These are phyloP conservation scores for Arxiozyma heterogenica DNA, from an alignment of 1,139 yeast genomes.

Conservation along the genomic window DNA sequence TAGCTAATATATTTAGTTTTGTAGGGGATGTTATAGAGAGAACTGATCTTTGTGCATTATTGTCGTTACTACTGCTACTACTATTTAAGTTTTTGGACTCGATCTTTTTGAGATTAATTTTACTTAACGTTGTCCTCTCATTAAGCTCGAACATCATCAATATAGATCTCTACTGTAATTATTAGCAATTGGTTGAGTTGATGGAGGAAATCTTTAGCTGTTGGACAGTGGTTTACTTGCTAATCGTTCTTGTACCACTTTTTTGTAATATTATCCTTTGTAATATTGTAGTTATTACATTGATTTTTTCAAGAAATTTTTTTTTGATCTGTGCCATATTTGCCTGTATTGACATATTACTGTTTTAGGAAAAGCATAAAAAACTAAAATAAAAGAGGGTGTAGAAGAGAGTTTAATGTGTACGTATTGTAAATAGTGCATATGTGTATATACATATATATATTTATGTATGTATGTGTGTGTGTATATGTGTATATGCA, in stretches of 20 bases:
- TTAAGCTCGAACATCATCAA: conserved; percentile 5
- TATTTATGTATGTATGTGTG: not conserved
- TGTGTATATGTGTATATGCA: not conserved
- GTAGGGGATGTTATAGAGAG: conserved; percentile 39
- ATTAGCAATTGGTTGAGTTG: not conserved
- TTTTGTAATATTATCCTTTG: not conserved
- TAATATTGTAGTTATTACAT: not conserved
- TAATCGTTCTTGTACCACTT: not conserved
- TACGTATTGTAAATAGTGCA: not conserved
- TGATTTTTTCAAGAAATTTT: not conserved
- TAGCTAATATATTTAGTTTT: conserved; percentile 37
- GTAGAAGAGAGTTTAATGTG: not conserved
- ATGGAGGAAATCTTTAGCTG: not conserved
- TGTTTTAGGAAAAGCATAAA: not conserved
- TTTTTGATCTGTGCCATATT: not conserved
- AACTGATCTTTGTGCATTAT: conserved; percentile 24
- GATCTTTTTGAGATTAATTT: not conserved
- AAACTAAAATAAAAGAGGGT: not conserved
- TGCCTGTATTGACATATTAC: conserved; percentile 3
- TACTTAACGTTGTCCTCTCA: conserved; percentile 6
- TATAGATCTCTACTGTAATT: not conserved
- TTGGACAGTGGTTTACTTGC: no score
- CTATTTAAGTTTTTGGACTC: not conserved
- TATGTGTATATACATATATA: not conserved
- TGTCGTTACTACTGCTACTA: not conserved